phyloP scores from a whole-genome alignment of 116 monocot genomes.

The Trichopus zeylanicus region DNA sequence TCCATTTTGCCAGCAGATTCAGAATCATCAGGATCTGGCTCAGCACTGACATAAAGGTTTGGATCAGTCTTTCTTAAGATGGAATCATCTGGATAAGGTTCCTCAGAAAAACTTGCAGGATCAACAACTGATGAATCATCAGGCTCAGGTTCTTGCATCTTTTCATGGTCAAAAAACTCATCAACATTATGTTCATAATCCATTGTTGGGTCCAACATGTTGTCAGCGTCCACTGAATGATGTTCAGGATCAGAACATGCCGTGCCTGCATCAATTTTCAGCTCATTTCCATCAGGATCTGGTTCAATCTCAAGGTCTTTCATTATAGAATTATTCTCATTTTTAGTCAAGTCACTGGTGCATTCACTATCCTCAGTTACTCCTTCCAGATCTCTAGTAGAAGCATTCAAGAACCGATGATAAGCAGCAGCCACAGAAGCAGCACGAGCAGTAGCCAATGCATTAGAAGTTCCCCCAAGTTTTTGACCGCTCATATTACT shows the following conservation, averaged over 20 bases:
- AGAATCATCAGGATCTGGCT: slow-evolving; percentile 30
- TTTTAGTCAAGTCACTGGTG: neutral
- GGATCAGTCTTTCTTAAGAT: neutral
- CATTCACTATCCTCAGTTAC: too few relatives aligned
- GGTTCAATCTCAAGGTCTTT: slow-evolving; percentile 4
- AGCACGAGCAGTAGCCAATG: slow-evolving; percentile 33
- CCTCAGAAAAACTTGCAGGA: neutral
- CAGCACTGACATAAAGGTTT: neutral
- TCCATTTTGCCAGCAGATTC: neutral
- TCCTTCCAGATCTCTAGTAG: neutral
- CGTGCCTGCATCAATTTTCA: slow-evolving; percentile 3
- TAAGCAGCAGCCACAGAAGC: slow-evolving; percentile 72
- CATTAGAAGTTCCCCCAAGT: slow-evolving; percentile 51
- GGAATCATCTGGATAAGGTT: slow-evolving; percentile 41
- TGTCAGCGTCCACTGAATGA: slow-evolving; percentile 7
- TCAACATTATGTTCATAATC: slow-evolving; percentile 24
- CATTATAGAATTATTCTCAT: neutral
- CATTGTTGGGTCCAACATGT: neutral
- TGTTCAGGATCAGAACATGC: slow-evolving; percentile 23
- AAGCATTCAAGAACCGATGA: slow-evolving; percentile 27
- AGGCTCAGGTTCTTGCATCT: slow-evolving; percentile 13
- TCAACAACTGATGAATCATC: slow-evolving; percentile 11
- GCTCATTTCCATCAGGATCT: slow-evolving; percentile 14
- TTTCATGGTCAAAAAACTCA: slow-evolving; percentile 4
- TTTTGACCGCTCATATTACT: slow-evolving; percentile 26